Conservation (phyloP, 306 rosid genomes). For the Cucurbita argyrosperma region DNA sequence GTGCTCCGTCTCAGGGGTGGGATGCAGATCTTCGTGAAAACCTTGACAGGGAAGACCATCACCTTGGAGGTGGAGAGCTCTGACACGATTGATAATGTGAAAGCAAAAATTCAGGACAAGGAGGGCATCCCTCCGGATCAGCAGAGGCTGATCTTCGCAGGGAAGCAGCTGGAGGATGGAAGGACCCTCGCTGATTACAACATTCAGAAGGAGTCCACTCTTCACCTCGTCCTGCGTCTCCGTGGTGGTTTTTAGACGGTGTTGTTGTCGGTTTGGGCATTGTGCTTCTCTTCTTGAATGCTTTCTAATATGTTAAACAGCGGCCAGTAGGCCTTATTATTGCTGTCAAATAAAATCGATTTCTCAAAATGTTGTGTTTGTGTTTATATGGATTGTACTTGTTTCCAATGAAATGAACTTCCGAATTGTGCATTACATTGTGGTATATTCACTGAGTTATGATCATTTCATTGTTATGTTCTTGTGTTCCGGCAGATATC, state of each 20-base stretch:
- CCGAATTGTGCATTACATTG: background rate
- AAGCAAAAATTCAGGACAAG: background rate
- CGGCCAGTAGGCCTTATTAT: background rate
- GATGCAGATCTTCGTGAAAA: background rate
- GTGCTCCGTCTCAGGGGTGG: conserved; percentile 1
- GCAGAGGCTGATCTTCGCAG: background rate
- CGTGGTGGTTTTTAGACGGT: conserved; percentile 2
- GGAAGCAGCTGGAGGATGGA: conserved; percentile 2
- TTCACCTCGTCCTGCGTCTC: conserved; percentile 4
- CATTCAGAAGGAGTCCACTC: conserved; percentile 2
- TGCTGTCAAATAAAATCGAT: background rate
- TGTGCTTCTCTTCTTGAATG: background rate
- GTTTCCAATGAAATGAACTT: background rate
- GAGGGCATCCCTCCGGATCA: conserved; percentile 1
- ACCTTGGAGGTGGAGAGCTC: conserved; percentile 8
- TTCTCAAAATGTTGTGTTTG: background rate
- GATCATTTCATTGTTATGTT: too few relatives aligned
- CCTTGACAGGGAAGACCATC: conserved; percentile 5
- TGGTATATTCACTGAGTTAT: background rate
- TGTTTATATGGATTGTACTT: background rate
- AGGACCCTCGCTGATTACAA: conserved; percentile 4
- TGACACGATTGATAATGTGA: background rate
- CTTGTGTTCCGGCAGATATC: too few relatives aligned
- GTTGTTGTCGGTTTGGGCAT: background rate
- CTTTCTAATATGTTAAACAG: background rate